phyloP scores from a whole-genome alignment of 768 basidiomycete genomes.

The Psilocybe sp. region DNA sequence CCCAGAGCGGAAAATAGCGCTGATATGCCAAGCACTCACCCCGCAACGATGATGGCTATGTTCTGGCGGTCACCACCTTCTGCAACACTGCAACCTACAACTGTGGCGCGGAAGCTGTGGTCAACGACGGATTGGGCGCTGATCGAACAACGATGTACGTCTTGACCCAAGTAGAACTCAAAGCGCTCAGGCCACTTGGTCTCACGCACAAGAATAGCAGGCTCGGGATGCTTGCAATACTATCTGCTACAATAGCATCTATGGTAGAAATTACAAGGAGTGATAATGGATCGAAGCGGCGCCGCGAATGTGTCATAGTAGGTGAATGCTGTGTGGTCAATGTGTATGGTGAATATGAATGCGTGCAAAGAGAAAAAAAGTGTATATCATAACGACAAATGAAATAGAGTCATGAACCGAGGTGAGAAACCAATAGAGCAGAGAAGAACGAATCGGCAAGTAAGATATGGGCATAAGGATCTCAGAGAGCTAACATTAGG shows the following conservation, averaged over 20 bases:
- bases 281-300: conserved; percentile 25
- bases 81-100: too few species aligned
- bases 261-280: conserved; percentile 42
- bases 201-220: conserved; percentile 13
- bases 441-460: conserved; percentile 8
- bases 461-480: conserved; percentile 20
- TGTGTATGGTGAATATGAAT: conserved; percentile 14
- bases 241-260: conserved; percentile 26
- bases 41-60: too few species aligned
- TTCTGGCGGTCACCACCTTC: too few species aligned
- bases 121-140: too few species aligned
- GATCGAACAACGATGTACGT: too few species aligned
- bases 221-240: neutral
- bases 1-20: too few species aligned
- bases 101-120: too few species aligned
- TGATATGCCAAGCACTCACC: too few species aligned
- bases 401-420: conserved; percentile 31
- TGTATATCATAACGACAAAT: conserved; percentile 35
- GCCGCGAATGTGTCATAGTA: too few species aligned
- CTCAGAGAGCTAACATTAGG: conserved; percentile 29
- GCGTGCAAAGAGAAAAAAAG: conserved; percentile 21
- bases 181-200: neutral
- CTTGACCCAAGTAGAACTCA: too few species aligned
- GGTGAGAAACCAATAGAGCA: conserved; percentile 16
- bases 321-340: conserved; percentile 19